phyloP scores from a whole-genome alignment of 192 early-diverging fungal genomes.

The Phlyctochytrium planicorne region DNA sequence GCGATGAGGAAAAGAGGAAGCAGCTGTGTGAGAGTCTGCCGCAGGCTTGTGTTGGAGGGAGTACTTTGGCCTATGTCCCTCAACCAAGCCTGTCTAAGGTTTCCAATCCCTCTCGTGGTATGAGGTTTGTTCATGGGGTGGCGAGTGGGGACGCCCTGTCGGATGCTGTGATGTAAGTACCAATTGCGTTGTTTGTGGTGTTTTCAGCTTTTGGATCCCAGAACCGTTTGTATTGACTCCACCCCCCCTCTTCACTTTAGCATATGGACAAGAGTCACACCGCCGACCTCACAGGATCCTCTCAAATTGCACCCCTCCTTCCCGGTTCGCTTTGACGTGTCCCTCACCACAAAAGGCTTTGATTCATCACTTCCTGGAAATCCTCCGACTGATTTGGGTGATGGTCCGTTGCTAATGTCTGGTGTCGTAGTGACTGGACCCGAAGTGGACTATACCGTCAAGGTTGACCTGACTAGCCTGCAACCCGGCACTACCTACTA shows the following conservation, averaged over 20 bases:
- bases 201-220: background rate
- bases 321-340: constrained; percentile 21
- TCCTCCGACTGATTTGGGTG: constrained; percentile 15
- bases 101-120: background rate
- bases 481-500: constrained; percentile 34
- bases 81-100: background rate
- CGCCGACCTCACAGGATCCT: background rate
- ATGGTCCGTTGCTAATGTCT: constrained; percentile 3
- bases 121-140: constrained; percentile 31
- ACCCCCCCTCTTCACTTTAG: too few species aligned
- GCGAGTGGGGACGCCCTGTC: constrained; percentile 36
- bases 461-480: constrained; percentile 36
- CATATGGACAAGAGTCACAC: constrained; percentile 42
- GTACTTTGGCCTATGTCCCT: background rate
- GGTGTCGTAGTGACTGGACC: constrained; percentile 26
- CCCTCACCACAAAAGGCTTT: constrained; percentile 10
- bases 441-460: constrained; percentile 43
- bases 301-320: background rate
- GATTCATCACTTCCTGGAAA: constrained; percentile 7
- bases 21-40: too few species aligned
- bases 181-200: background rate
- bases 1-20: too few species aligned
- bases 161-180: constrained; percentile 32
- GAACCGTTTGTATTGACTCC: too few species aligned
- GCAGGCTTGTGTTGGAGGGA: constrained; percentile 3